phyloP scores from a whole-genome alignment of 2,329 filamentous ascomycete genomes.

The Pleurostoma richardsiae region DNA sequence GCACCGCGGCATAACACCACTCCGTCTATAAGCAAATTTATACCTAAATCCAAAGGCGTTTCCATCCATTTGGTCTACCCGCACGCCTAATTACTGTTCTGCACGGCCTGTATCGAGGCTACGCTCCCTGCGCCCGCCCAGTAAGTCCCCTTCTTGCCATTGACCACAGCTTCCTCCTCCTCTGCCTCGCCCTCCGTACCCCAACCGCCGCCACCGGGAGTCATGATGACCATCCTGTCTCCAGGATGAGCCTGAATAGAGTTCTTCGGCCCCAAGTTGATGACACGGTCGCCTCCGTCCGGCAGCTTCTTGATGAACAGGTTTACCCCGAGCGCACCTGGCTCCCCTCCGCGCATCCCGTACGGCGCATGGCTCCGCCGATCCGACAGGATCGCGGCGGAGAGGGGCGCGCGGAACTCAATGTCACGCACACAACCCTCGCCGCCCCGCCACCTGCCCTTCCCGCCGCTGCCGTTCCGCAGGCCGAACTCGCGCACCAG shows the following conservation, averaged over 20 bases:
- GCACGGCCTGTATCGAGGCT: neutral
- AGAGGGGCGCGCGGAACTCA: slow-evolving; percentile 21
- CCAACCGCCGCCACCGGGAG: slow-evolving; percentile 25
- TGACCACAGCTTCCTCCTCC: neutral
- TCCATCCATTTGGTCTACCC: too few relatives aligned
- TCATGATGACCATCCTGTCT: slow-evolving; percentile 26
- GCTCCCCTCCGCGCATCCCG: slow-evolving; percentile 22
- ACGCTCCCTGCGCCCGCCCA: neutral
- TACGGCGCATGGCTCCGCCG: slow-evolving; percentile 22
- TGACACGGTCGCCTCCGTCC: slow-evolving; percentile 15
- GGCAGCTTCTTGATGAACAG: slow-evolving; percentile 18
- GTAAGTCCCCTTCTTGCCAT: neutral
- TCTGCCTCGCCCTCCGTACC: slow-evolving; percentile 2
- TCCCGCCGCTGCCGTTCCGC: slow-evolving; percentile 16
- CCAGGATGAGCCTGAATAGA: slow-evolving; percentile 19
- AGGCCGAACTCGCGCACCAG: slow-evolving; percentile 20
- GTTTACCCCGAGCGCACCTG: slow-evolving; percentile 18
- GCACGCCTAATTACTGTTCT: neutral
- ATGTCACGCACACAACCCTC: slow-evolving; percentile 24
- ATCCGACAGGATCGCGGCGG: slow-evolving; percentile 26
- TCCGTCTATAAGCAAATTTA: too few relatives aligned
- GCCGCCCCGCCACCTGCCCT: slow-evolving; percentile 20
- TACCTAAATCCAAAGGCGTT: too few relatives aligned
- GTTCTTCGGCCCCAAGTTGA: slow-evolving; percentile 24
- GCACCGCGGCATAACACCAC: too few relatives aligned